Base-by-base conservation (phyloP, 1,139 yeast genomes). In the Sugiyamaella grinbergsii region DNA sequence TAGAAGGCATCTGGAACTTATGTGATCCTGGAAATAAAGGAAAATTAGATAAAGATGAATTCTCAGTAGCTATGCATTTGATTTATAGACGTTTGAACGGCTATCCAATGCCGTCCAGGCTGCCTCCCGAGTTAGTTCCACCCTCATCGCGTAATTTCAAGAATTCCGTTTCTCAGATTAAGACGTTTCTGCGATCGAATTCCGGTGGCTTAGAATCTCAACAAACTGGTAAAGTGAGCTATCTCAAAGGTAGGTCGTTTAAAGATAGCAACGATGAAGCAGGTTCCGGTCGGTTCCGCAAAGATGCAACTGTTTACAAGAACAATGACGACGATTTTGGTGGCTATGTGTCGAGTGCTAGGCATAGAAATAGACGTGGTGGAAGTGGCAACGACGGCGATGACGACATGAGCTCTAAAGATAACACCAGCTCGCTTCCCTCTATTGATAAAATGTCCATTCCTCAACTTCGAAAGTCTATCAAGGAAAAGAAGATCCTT, bases 1-100 rank as follows among this genome's bases (percentile, higher is more conserved):
- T 93, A 56, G 98, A 91, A 67, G 76, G 83, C 33, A 88, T 93
- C 56, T 93, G 98, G 98, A 89, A 89, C 63, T 76, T 93, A 62
- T 80, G 96, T n/a, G 98, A 93, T 66, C 82, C 93, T 54, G 86
- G 88, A 59, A 89, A 91, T 68, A 80, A 89, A 48, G 98, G 97
- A 15, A 79, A 78, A 47, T 87, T 93, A 61, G 79, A 89, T 48
- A 81, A 80, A 61, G 79, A 83, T 61, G 98, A 93, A 69, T 93
- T 93, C 69, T 83, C 95, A 1, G 93, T 93, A 61, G 98, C 98
- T 4, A 85, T 93, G 85, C 94, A 85, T 67, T 78, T 94, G 62
- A 95, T 94, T 33, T 94, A 90, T 68, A 84, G 85, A 68, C 82
- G 81, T 58, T 76, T 90, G 57, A 79, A 88, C 5, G 98, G 98